Base-by-base conservation (phyloP, 768 basidiomycete species). In the Cystobasidium ongulense region DNA sequence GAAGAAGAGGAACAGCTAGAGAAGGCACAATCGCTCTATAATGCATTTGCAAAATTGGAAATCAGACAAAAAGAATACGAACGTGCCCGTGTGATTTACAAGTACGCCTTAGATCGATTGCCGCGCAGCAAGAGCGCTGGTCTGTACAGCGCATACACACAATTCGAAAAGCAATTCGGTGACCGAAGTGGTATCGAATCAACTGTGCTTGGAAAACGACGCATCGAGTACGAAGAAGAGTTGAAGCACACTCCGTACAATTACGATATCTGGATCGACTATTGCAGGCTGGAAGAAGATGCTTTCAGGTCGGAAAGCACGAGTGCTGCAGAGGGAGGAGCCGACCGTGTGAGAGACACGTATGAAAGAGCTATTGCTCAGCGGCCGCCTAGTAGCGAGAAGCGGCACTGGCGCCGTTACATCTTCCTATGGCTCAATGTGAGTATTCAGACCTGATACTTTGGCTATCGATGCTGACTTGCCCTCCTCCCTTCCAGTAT, bases 231-330 rank as follows among this genome's bases (percentile, higher is more conserved):
- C 79, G 96, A 99, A 80, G 96, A 99, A 76, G 96, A 99, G 81
- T 82, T 98, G 1, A 81, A 88, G 11, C 89, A 95, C 72, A 92
- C 98, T 76, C 88, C 91, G 0, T 87, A 89, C 52, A 97, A 97
- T 80, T 99, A 97, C 80, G 96, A 98, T 81, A 89, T 90, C 0
- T 99, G 96, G 96, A 97, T 99, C 79, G 96, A 98, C 79, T 95
- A 95, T 77, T 86, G 92, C 25, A 86, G 94, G 21, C 80, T 99
- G 38, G 96, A 98, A 80, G 96, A 98, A 81, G 90, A 88, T 27
- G 91, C 93, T 0, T 86, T 87, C 77, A 83, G 86, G 38, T 88
- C 91, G 74, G 84, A 91, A 29, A 46, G 68, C n/a, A 52, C 38
- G 54, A 36, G 11, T 36, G 86, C 84, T 76, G 89, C 89, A 17